Base-by-base conservation (phyloP, 2,329 filamentous ascomycete genomes). In the Pseudocercospora cruenta region DNA sequence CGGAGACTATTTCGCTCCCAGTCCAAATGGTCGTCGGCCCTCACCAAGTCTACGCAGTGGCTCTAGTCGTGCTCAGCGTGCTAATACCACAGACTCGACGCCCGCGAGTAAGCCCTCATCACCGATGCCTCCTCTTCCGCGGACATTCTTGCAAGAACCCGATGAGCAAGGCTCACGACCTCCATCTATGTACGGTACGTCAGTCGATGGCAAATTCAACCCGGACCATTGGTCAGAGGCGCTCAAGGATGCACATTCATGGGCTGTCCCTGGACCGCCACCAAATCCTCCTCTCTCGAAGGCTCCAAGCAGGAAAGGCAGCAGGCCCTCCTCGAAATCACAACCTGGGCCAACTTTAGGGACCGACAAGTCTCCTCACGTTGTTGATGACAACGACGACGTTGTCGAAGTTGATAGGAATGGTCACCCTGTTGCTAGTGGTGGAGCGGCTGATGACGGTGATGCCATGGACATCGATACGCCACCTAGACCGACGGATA, bases 381-480 rank as follows among this genome's bases (percentile, higher is more conserved):
- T 78, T 21, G 69, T 74, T 5, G 67, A 69, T n/a, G 75, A 76
- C 6, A 73, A 78, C 55, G 64, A 72, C 5, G 71, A 73, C 16
- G 73, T 67, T 14, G 43, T 70, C n/a, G 70, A 74, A 22, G 61
- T 45, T 4, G 65, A 64, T 43, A 60, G 58, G 10, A 51, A 51
- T 33, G 63, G 61, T 12, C 43, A 57, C 10, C 57, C 58, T 47
- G 58, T 61, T 21, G 28, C 26, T 9, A 31, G 51, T 10, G 36
- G n/a, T 61, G 39, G 24, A 19, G 26, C 58, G 22, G 57, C 59
- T 12, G 67, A 67, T 26, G 68, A 68, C 12, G 66, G 57, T n/a
- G 69, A 83, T 69, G 80, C 80, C 0, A 84, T 84, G 82, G 82
- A 84, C 58, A 83, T 84, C 36, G 82, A 84, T 66, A 74, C 77